These are phyloP conservation scores for Phytophthora podocarpi DNA, from an alignment of 352 stramenopile genomes.

Conservation along the genomic window DNA sequence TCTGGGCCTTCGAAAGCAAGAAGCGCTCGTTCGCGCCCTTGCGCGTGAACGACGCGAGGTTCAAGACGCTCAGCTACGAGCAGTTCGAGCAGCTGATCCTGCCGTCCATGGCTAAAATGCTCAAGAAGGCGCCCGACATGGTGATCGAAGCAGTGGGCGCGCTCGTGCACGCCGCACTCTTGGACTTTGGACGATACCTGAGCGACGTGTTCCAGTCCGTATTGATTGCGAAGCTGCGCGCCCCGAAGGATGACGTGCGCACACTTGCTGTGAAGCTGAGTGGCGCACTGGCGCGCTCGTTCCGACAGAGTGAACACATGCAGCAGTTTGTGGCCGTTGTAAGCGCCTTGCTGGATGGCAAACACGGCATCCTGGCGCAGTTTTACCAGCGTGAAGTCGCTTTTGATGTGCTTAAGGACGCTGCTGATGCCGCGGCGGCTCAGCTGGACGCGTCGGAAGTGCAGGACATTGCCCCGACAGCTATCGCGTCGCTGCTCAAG, in stretches of 20 bases:
- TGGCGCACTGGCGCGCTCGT: constrained; percentile 53
- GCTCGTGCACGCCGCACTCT: constrained; percentile 49
- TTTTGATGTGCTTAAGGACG: constrained; percentile 69
- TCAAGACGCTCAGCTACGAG: constrained; percentile 54
- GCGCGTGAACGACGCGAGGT: constrained; percentile 43
- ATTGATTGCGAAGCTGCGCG: constrained; percentile 75
- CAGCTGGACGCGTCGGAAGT: constrained; percentile 40
- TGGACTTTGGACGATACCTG: constrained; percentile 77
- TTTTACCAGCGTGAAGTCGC: constrained; percentile 86
- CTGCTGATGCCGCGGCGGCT: constrained; percentile 39
- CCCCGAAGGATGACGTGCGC: constrained; percentile 84
- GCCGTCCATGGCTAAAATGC: constrained; percentile 69
- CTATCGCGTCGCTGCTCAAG: constrained; percentile 67
- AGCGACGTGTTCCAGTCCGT: constrained; percentile 69
- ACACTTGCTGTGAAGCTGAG: constrained; percentile 52
- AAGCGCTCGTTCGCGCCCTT: constrained; percentile 49
- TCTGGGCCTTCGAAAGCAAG: constrained; percentile 86
- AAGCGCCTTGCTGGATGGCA: constrained; percentile 70
- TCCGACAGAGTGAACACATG: constrained; percentile 59
- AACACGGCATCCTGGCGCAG: constrained; percentile 86
- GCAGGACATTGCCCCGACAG: constrained; percentile 48
- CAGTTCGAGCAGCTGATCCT: constrained; percentile 75
- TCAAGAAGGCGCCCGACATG: constrained; percentile 86
- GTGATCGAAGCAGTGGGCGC: constrained; percentile 64
- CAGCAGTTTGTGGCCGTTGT: constrained; percentile 61